These are phyloP conservation scores for Hygrocybe punicea DNA, from an alignment of 768 basidiomycete genomes.

Conservation along the genomic window DNA sequence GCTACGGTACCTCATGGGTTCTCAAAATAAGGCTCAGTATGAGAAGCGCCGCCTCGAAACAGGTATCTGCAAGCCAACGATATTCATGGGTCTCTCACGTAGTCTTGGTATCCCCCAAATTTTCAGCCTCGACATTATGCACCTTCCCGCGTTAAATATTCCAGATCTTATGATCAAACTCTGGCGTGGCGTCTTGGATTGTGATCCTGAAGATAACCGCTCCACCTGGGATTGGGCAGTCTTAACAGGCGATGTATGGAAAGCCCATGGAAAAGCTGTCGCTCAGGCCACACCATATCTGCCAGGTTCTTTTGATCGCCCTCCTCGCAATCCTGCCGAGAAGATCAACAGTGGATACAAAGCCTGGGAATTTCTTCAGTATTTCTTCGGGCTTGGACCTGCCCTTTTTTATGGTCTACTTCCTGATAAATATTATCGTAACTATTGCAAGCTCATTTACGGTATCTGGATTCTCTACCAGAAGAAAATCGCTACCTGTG, in stretches of 20 bases:
- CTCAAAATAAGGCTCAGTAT: constrained; percentile 21
- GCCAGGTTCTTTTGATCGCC: constrained; percentile 34
- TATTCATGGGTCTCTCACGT: constrained; percentile 40
- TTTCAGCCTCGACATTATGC: constrained; percentile 38
- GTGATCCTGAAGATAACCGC: constrained; percentile 18
- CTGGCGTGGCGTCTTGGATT: constrained; percentile 22
- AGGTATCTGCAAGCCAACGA: constrained; percentile 34
- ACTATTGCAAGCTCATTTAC: constrained; percentile 15
- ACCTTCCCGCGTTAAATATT: constrained; percentile 34
- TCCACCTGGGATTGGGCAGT: constrained; percentile 22
- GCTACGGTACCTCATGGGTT: constrained; percentile 18
- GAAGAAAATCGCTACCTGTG: neutral
- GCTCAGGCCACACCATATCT: constrained; percentile 21
- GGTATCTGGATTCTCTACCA: constrained; percentile 10
- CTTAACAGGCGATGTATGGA: constrained; percentile 20
- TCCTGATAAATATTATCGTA: constrained; percentile 1
- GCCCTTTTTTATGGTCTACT: constrained; percentile 9
- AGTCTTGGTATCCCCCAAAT: constrained; percentile 29
- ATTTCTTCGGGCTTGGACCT: constrained; percentile 10
- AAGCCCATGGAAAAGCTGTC: constrained; percentile 26
- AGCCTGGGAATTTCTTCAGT: constrained; percentile 13
- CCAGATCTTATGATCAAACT: constrained; percentile 27
- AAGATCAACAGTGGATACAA: constrained; percentile 28
- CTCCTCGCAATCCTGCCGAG: constrained; percentile 32
- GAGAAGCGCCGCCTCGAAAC: constrained; percentile 26